Conservation (phyloP, 805 yeast species). For the Candida wancherniae region DNA sequence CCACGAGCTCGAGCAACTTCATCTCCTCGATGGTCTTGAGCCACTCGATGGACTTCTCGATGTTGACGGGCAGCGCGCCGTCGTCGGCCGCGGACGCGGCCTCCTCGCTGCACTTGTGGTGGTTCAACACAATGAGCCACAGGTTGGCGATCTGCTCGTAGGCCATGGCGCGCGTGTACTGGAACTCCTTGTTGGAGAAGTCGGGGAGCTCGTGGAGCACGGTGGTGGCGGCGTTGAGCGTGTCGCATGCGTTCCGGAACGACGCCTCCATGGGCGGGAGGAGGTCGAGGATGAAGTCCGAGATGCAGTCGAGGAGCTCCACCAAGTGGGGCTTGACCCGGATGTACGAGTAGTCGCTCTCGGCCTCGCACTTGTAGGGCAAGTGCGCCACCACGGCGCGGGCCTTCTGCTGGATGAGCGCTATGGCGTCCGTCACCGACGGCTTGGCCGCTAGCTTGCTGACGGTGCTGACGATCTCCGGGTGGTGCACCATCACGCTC, state of each 20-base stretch:
- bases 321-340: conserved; percentile 64
- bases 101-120: conserved; percentile 19
- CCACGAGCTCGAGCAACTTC: conserved; percentile 39
- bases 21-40: conserved; percentile 31
- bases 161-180: conserved; percentile 48
- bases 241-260: conserved; percentile 50
- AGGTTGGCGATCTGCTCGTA: conserved; percentile 59
- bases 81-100: conserved; percentile 7
- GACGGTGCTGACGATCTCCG: conserved; percentile 54
- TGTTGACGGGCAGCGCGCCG: conserved; percentile 3
- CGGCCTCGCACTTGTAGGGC: conserved; percentile 72
- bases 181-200: conserved; percentile 54
- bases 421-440: conserved; percentile 47
- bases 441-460: conserved; percentile 53
- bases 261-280: conserved; percentile 66
- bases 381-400: conserved; percentile 43
- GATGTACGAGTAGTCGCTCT: conserved; percentile 71
- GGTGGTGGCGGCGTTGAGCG: conserved; percentile 57
- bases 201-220: conserved; percentile 62
- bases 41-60: conserved; percentile 19
- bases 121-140: conserved; percentile 49
- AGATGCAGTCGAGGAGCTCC: conserved; percentile 65
- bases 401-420: conserved; percentile 44
- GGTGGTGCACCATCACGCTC: conserved; percentile 53
- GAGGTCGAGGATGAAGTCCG: conserved; percentile 69